phyloP scores from a whole-genome alignment of 2,329 filamentous ascomycete species.

The Pseudogymnoascus verrucosus region DNA sequence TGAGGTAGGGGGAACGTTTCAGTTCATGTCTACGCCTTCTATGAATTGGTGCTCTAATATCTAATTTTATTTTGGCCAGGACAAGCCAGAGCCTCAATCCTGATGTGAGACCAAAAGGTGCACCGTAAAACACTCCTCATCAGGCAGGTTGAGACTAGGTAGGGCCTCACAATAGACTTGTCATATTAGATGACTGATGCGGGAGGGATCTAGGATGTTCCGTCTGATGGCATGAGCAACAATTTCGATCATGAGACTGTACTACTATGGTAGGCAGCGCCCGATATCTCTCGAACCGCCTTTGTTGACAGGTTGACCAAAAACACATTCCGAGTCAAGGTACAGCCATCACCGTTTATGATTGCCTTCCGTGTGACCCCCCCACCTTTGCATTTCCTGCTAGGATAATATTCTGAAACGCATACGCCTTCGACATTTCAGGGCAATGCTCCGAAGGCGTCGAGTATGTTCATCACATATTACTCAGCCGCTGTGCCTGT shows the following conservation, averaged over 20 bases:
- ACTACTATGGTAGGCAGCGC: background rate
- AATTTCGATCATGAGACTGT: background rate
- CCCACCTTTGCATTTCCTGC: background rate
- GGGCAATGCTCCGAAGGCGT: background rate
- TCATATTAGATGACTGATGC: background rate
- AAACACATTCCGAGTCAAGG: conserved; percentile 1
- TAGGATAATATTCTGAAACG: background rate
- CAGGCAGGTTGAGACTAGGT: background rate
- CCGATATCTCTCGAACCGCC: background rate
- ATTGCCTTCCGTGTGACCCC: background rate
- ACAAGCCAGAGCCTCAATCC: background rate
- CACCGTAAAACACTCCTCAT: background rate
- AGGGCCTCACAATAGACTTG: background rate
- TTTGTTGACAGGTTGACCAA: background rate
- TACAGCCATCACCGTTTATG: background rate
- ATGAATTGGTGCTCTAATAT: background rate
- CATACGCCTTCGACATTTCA: background rate
- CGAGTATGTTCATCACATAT: background rate
- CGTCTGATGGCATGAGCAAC: background rate
- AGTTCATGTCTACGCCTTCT: background rate
- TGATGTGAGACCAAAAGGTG: background rate
- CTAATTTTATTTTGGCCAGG: background rate
- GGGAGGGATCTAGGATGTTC: background rate
- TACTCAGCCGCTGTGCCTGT: background rate
- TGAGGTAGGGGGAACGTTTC: background rate